Base-by-base conservation (phyloP, 106 monocot species). In the Dendrobium officinale region DNA sequence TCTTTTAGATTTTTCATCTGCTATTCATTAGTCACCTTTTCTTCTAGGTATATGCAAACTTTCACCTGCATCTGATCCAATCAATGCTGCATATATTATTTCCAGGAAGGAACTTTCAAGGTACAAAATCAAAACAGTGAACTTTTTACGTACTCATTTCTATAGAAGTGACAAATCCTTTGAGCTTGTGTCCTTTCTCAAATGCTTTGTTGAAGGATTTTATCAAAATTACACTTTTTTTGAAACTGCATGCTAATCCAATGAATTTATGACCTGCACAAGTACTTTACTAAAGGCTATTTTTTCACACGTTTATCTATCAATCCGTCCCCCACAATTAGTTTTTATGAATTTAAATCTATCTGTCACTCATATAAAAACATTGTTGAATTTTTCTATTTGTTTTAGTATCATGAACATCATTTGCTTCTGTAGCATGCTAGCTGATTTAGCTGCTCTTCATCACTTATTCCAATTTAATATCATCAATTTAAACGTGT, bases 61-160 rank as follows among this genome's bases (percentile, higher is more conserved):
- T 64, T 90, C 94, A 15, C 51, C 85, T 40, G 16, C 85, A 78
- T 86, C 89, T 29, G 91, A 93, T 79, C 72, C 67, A 24, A 27
- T 86, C n/a, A 94, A 96, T 79, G 92, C 92, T 67, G 96, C 96
- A 72, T 94, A 93, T 85, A 85, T 96, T 43, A 72, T 89, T 45
- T 86, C 96, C 81, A 94, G 96, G 77, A 90, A 88, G 77, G 94
- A 96, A 85, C 87, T 96, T 49, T 94, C 96, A 68, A 93, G 91
- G 96, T 88, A 86, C 26, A 59, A 44, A 17, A 42, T 51, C 10
- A 51, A 51, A 51, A 3, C 51, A 51, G 51, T 51, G 51, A 51
- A 13, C 51, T 51, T 13, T 15, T 51, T 51, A 51, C 13, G 10
- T 10, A 51, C 15, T 13, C 13, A 51, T 51, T 51, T 51, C 16